These are phyloP conservation scores for Vigna reflexopilosa DNA, from an alignment of 306 rosid genomes.

Conservation along the genomic window DNA sequence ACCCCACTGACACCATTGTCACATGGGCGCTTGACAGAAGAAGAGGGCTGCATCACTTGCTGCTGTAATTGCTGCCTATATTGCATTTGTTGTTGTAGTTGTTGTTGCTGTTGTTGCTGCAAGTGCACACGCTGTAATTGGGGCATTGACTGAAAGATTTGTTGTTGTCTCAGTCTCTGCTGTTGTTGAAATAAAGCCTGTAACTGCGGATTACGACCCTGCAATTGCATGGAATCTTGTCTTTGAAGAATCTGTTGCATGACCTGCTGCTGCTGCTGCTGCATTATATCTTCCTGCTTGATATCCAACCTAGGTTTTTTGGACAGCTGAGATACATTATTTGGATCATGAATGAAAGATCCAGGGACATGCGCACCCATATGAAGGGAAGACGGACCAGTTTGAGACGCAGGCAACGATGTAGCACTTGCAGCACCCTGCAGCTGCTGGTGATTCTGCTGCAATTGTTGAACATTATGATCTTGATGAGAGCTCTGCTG, in stretches of 20 bases:
- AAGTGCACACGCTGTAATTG: constrained; percentile 79
- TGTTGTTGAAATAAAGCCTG: constrained; percentile 81
- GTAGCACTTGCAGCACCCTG: constrained; percentile 79
- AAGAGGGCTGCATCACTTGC: constrained; percentile 71
- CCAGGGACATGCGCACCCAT: constrained; percentile 70
- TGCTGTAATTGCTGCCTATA: constrained; percentile 88
- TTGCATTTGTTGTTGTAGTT: constrained; percentile 75
- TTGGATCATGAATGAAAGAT: constrained; percentile 79
- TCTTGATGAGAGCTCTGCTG: constrained; percentile 90
- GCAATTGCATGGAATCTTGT: constrained; percentile 81
- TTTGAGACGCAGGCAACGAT: constrained; percentile 69
- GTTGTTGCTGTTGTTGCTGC: constrained; percentile 60
- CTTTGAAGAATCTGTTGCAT: constrained; percentile 87
- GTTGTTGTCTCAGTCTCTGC: constrained; percentile 71
- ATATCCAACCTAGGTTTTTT: constrained; percentile 88
- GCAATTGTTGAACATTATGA: constrained; percentile 77
- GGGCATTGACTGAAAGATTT: constrained; percentile 87
- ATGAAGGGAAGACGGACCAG: constrained; percentile 61
- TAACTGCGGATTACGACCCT: constrained; percentile 74
- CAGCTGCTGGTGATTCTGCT: constrained; percentile 66
- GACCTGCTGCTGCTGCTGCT: constrained; percentile 86
- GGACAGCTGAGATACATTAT: constrained; percentile 60
- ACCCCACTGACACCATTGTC: constrained; percentile 87
- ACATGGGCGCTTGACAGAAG: constrained; percentile 73
- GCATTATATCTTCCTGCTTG: constrained; percentile 83